phyloP scores from a whole-genome alignment of 371 early-diverging fungal species.

The Synchytrium microbalum region DNA sequence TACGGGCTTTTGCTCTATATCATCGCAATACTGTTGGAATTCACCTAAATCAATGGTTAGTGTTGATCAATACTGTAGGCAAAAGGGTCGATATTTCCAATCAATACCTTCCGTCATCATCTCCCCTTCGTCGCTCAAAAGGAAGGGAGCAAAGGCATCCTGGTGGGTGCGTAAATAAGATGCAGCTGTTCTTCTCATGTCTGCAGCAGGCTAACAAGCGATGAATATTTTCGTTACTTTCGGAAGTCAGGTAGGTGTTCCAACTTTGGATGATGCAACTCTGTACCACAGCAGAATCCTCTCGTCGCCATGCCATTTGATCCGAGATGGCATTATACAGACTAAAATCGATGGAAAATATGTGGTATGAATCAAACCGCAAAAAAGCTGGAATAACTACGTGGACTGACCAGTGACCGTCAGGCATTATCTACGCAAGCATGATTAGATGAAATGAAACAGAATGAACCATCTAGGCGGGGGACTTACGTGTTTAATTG shows the following conservation, averaged over 20 bases:
- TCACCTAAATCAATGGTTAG: conserved; percentile 40
- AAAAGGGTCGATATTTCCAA: neutral
- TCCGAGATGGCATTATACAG: conserved; percentile 82
- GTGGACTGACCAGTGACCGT: conserved; percentile 71
- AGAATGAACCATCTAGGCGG: neutral
- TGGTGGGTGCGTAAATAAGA: conserved; percentile 65
- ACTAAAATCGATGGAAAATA: conserved; percentile 29
- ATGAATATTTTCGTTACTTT: neutral
- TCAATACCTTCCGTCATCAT: conserved; percentile 46
- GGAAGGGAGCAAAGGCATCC: conserved; percentile 85
- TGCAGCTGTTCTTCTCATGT: conserved; percentile 64
- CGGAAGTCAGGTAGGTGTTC: neutral
- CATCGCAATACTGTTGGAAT: conserved; percentile 66
- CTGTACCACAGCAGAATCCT: conserved; percentile 7
- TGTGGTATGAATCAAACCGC: neutral
- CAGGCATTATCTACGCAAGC: conserved; percentile 50
- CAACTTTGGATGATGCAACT: no score
- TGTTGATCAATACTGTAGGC: conserved; percentile 10
- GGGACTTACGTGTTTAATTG: conserved; percentile 25
- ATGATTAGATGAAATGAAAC: neutral
- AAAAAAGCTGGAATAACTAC: neutral
- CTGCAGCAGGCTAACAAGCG: conserved; percentile 27
- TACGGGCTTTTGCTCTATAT: conserved; percentile 66
- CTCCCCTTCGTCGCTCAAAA: conserved; percentile 72
- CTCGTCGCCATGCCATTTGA: conserved; percentile 43